phyloP scores from a whole-genome alignment of 495 filamentous ascomycete genomes.

The Tuber melanosporum region DNA sequence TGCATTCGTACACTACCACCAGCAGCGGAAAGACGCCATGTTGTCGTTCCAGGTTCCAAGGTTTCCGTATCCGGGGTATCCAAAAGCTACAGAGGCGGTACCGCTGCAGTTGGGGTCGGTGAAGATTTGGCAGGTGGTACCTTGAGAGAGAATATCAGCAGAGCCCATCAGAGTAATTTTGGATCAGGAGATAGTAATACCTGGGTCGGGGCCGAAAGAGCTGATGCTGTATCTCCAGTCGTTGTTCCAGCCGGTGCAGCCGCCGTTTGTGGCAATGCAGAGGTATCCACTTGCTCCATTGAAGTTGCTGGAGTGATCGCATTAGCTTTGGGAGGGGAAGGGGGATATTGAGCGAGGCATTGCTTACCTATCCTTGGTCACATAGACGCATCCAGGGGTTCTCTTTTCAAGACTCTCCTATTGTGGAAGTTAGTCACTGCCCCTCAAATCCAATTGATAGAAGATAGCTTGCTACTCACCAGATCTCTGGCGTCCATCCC shows the following conservation, averaged over 20 bases:
- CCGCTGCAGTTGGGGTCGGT: neutral
- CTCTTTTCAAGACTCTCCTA: neutral
- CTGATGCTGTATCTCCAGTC: neutral
- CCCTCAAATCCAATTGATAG: neutral
- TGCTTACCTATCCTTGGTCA: neutral
- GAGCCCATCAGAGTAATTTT: neutral
- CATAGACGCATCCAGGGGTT: neutral
- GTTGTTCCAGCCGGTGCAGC: neutral
- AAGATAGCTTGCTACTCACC: neutral
- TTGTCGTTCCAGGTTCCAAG: neutral
- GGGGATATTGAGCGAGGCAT: neutral
- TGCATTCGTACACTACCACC: neutral
- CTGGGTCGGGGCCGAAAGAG: conserved; percentile 1
- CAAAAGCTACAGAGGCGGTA: neutral
- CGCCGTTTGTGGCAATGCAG: neutral
- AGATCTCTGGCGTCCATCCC: neutral
- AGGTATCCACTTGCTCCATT: neutral
- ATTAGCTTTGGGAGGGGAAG: neutral
- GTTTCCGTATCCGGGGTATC: neutral
- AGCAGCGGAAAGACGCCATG: neutral
- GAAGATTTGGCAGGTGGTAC: neutral
- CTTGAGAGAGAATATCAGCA: neutral
- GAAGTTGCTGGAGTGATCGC: neutral
- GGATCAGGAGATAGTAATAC: neutral
- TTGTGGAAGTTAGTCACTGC: neutral